These are phyloP conservation scores for Sporothrix protearum DNA, from an alignment of 2,329 filamentous ascomycete genomes.

Conservation along the genomic window DNA sequence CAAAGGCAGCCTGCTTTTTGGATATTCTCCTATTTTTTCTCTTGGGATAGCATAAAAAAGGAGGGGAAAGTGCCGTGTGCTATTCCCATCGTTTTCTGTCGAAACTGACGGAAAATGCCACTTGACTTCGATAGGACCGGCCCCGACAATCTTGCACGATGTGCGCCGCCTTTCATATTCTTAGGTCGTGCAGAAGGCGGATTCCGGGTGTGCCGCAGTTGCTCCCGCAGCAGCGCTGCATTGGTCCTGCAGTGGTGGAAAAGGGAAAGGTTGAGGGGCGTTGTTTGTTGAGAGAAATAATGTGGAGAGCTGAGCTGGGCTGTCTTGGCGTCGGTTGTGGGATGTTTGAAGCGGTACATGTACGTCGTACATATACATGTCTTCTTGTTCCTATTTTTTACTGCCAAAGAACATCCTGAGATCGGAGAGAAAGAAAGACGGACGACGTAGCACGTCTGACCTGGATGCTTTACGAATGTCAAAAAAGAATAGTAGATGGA, in stretches of 20 bases:
- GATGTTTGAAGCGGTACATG: neutral
- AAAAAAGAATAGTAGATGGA: neutral
- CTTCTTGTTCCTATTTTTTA: neutral
- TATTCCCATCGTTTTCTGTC: neutral
- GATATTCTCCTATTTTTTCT: neutral
- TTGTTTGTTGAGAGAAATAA: neutral
- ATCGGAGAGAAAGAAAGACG: neutral
- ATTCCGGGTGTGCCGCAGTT: constrained; percentile 13
- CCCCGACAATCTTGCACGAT: neutral
- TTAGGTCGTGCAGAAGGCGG: neutral
- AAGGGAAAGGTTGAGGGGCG: neutral
- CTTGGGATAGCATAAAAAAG: neutral
- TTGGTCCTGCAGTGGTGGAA: constrained; percentile 8
- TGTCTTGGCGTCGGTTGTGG: neutral
- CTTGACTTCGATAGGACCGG: neutral
- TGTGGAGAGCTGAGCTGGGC: constrained; percentile 8
- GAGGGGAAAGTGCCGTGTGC: neutral
- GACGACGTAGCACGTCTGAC: neutral
- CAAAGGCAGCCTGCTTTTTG: neutral
- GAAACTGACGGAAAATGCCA: neutral
- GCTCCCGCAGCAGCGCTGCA: constrained; percentile 5
- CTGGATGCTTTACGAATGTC: neutral
- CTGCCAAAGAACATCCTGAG: neutral
- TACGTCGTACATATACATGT: too few species aligned
- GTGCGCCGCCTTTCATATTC: neutral